A percentile compares a stretch with the other conserved stretches of the same genome.
Conservation (phyloP, 1,139 yeast genomes). For the Yamadazyma aaseri region DNA sequence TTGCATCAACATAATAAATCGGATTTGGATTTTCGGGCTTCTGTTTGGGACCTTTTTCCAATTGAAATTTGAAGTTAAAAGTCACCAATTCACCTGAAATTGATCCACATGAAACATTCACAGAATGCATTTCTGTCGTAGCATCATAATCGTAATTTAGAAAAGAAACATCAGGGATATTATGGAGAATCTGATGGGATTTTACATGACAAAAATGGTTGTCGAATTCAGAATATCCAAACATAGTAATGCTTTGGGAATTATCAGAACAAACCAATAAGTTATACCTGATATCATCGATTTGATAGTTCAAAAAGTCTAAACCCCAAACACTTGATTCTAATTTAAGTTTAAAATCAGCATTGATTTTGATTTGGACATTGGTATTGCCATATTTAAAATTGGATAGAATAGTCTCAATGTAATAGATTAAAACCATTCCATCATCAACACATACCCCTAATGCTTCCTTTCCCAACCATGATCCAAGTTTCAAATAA, state of each 20-base stretch:
- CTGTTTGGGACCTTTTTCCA: slow-evolving; percentile 29
- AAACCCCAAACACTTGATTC: slow-evolving; percentile 67
- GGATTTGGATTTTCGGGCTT: not conserved
- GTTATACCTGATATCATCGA: slow-evolving; percentile 11
- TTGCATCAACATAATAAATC: slow-evolving; percentile 29
- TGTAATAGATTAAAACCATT: slow-evolving; percentile 43
- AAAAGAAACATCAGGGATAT: slow-evolving; percentile 58
- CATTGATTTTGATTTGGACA: slow-evolving; percentile 16
- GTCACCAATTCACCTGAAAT: slow-evolving; percentile 49
- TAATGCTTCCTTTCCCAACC: slow-evolving; percentile 37
- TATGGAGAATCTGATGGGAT: slow-evolving; percentile 50
- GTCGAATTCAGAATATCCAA: slow-evolving; percentile 31
- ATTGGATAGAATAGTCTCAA: slow-evolving; percentile 21
- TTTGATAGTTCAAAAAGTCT: slow-evolving; percentile 32
- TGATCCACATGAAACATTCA: slow-evolving; percentile 39
- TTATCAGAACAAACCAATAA: slow-evolving; percentile 59
- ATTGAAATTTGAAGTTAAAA: slow-evolving; percentile 33
- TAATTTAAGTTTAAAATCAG: slow-evolving; percentile 38
- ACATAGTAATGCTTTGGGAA: slow-evolving; percentile 45
- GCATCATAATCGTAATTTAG: slow-evolving; percentile 18
- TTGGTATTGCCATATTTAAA: not conserved
- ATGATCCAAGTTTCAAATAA: slow-evolving; percentile 27
- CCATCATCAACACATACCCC: slow-evolving; percentile 61
- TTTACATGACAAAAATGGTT: slow-evolving; percentile 30
- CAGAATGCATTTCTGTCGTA: slow-evolving; percentile 17